Percentiles rank a stretch among this genome's conserved stretches.
Conservation (phyloP, 1,139 yeast species). For the Kurtzmaniella quercitrusa region DNA sequence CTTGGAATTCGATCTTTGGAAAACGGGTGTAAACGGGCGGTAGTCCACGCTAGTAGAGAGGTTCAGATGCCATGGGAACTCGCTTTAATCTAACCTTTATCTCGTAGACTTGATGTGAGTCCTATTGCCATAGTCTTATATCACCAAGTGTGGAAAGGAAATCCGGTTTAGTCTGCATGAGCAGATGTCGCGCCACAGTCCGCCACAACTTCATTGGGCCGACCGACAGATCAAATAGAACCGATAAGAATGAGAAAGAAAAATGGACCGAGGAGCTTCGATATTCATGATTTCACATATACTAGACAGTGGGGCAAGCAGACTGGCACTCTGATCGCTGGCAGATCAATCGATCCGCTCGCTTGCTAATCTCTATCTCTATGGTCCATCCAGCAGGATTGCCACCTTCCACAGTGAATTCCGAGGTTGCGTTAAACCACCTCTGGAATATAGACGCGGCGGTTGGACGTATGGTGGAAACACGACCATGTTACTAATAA, state of each 20-base stretch:
- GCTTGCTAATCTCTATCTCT: not conserved
- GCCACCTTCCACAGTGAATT: not conserved
- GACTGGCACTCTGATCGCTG: too few species aligned
- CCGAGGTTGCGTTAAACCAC: not conserved
- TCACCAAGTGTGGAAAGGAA: not conserved
- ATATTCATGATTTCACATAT: too few species aligned
- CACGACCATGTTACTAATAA: constrained; percentile 1
- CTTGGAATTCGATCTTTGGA: too few species aligned
- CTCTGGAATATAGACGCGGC: not conserved
- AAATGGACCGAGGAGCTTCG: not conserved
- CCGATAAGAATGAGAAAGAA: not conserved
- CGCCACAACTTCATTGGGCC: constrained; percentile 4
- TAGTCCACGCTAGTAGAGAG: too few species aligned
- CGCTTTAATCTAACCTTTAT: not conserved
- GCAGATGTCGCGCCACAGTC: constrained; percentile 4
- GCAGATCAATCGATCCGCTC: not conserved
- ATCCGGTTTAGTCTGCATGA: not conserved
- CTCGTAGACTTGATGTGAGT: not conserved
- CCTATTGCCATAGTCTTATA: not conserved
- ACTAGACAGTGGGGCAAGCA: too few species aligned
- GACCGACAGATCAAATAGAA: not conserved
- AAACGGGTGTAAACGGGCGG: too few species aligned
- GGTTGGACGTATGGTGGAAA: not conserved
- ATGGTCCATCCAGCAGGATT: not conserved
- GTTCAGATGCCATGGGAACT: too few species aligned